A percentile compares a stretch with the other conserved stretches of the same genome.
Evolutionary conservation across 176 grass and related monocot genomes (phyloP).

Genomic region (Oropetium thomaeum): DNA sequence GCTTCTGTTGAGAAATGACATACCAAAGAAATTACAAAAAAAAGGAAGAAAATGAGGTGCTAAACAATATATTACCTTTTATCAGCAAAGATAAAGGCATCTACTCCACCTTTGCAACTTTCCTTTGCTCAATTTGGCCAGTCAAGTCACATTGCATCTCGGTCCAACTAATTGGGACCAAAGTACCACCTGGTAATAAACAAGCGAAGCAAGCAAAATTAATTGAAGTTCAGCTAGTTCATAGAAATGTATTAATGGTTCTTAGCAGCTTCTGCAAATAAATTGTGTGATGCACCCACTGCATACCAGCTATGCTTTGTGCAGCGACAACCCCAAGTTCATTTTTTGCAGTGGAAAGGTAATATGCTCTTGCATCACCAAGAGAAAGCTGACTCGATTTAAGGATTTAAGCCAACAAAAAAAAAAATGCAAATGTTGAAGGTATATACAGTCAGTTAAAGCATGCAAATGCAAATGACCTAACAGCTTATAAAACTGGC

Average conservation of each 20-base stretch:
- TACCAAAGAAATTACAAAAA: not conserved
- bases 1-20: not conserved
- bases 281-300: not conserved
- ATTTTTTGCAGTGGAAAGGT: constrained; percentile 93
- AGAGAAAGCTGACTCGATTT: constrained; percentile 65
- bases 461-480: constrained; percentile 8
- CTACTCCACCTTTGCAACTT: constrained; percentile 86
- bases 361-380: constrained; percentile 96
- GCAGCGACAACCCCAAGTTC: constrained; percentile 95
- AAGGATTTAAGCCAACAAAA: constrained; percentile 38
- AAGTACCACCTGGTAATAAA: constrained; percentile 56
- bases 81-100: not conserved
- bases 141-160: constrained; percentile 96
- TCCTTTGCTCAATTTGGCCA: constrained; percentile 83
- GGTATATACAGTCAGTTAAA: too few relatives aligned
- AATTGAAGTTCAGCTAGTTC: not conserved
- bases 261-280: not conserved
- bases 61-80: constrained; percentile 14
- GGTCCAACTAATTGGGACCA: constrained; percentile 88
- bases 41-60: not conserved
- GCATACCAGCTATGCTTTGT: constrained; percentile 81
- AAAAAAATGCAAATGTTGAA: too few relatives aligned
- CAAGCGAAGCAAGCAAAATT: constrained; percentile 2
- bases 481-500: too few relatives aligned
- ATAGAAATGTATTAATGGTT: not conserved